Evolutionary conservation across 2,329 filamentous ascomycete genomes (phyloP).

Genomic region (Botrytis galanthina): DNA sequence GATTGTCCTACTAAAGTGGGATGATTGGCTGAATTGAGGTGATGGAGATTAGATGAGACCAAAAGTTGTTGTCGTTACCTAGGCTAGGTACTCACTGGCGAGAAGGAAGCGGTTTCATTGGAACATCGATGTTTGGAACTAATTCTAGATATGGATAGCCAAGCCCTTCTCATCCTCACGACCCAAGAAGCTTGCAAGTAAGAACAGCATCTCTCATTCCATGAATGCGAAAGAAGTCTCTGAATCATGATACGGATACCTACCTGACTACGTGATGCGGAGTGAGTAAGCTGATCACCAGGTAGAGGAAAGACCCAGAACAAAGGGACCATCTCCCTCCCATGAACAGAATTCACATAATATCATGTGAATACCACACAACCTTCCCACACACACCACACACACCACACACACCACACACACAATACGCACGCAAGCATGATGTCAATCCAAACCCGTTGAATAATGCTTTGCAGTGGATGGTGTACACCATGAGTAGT

Average conservation of each 20-base stretch:
- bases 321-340: not conserved
- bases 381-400: no score
- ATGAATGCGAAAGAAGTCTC: not conserved
- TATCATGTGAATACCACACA: slow-evolving; percentile 4
- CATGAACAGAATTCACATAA: not conserved
- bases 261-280: not conserved
- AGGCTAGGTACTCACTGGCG: not conserved
- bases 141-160: not conserved
- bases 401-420: not conserved
- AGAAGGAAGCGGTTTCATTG: not conserved
- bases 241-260: not conserved
- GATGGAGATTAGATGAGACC: not conserved
- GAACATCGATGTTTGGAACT: not conserved
- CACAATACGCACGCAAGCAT: not conserved
- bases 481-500: not conserved
- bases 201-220: not conserved
- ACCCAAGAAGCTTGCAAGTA: not conserved
- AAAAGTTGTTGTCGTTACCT: no score
- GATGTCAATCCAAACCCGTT: slow-evolving; percentile 5
- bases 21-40: slow-evolving; percentile 2
- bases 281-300: not conserved
- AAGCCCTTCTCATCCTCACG: not conserved
- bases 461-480: not conserved
- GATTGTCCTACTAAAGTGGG: not conserved
- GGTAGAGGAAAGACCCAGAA: not conserved